Evolutionary conservation across 2,329 filamentous ascomycete species (phyloP).

Genomic region (Colletotrichum aenigma): DNA sequence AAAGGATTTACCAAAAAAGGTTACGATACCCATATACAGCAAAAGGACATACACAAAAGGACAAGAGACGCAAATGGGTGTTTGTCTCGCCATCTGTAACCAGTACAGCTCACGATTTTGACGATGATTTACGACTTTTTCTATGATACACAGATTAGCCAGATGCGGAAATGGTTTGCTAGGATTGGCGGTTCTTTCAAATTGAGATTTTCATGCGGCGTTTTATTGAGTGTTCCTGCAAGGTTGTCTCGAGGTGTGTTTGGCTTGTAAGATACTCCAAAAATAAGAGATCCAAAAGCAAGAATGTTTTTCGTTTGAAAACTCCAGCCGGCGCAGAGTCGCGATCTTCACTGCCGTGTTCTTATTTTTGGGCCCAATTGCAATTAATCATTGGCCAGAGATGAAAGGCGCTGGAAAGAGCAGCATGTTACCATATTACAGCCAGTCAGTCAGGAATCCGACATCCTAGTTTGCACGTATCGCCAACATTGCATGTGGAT

Average conservation of each 20-base stretch:
- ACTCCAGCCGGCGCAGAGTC: background rate
- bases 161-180: background rate
- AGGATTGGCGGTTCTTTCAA: background rate
- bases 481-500: background rate
- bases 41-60: constrained; percentile 13
- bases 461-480: background rate
- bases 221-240: background rate
- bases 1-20: background rate
- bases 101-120: constrained; percentile 3
- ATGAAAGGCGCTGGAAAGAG: background rate
- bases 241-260: background rate
- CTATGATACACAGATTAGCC: background rate
- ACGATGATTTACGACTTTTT: constrained; percentile 4
- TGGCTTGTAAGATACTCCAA: background rate
- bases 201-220: background rate
- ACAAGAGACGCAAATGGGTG: background rate
- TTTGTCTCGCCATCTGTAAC: background rate
- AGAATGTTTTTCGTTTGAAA: background rate
- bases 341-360: background rate
- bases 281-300: background rate
- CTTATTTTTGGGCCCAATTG: background rate
- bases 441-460: background rate
- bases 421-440: background rate
- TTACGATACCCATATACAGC: constrained; percentile 6
- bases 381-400: background rate